Evolutionary conservation across 2,329 filamentous ascomycete genomes (phyloP), one percentile per base, ranked within the genome.

Genomic region (Leptosphaerulina australis): DNA sequence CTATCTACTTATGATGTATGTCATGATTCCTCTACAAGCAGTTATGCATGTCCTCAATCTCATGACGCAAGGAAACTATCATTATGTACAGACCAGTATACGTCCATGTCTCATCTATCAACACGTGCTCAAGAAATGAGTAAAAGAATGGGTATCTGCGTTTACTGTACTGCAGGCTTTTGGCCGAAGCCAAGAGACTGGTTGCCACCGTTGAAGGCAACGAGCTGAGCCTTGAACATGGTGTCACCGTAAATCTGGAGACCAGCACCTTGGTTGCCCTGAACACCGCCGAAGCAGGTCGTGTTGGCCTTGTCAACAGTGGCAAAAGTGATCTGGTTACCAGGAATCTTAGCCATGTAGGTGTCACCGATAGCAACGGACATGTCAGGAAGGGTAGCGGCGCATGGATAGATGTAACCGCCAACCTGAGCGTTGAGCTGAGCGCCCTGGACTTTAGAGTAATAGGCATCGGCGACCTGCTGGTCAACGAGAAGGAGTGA

Each of bases 201-300:
- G 59, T 82, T 78, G 17, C 77, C 75, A 11, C 75, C 78, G 55
- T 83, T 76, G 64, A 87, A 87, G 47, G 83, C 82, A 35, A 83
- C 82, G 62, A 85, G 83, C 58, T 83, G 77, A 4, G 81, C 75
- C 71, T 81, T 83, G 63, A 86, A 77, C 69, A 86, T 80, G 20
- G 80, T 76, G 60, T 86, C 84, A n/a, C 84, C 84, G 46, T 79
- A 80, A 66, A 90, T 85, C 70, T 85, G 82, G 28, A 87, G 69
- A 21, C 75, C 72, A 11, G 75, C 74, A 1, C 79, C 76, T 46
- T 64, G 64, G 36, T 81, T 83, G 24, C 81, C 78, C 74, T 90
- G 87, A 14, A 90, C 73, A 59, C 85, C 86, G 52, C 86, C 87
- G 59, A 87, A 88, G 76, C 87, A 90, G 46, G 76, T 82, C 31